phyloP scores from a whole-genome alignment of 345 rosid species.

The Eucalyptus urophylla region DNA sequence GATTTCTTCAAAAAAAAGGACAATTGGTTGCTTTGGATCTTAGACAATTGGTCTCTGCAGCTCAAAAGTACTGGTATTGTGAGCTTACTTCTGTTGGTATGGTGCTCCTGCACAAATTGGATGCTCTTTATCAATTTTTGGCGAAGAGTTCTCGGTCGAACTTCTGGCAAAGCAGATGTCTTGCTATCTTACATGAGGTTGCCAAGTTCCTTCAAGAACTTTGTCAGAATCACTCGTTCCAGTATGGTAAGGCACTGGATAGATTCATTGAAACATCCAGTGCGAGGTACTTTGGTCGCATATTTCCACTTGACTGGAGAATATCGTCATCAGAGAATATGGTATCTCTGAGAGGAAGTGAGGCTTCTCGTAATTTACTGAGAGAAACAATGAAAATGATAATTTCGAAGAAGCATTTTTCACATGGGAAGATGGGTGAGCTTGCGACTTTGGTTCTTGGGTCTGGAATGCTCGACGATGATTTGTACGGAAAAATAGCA shows the following conservation, averaged over 20 bases:
- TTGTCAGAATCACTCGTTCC: neutral
- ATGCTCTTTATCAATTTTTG: neutral
- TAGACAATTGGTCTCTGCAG: conserved; percentile 11
- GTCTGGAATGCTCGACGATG: neutral
- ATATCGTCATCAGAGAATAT: conserved; percentile 7
- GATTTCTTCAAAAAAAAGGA: neutral
- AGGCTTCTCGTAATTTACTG: conserved; percentile 1
- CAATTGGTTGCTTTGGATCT: conserved; percentile 1
- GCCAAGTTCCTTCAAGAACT: conserved; percentile 13
- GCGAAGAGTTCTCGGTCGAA: neutral
- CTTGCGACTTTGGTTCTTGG: conserved; percentile 24
- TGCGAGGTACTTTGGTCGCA: neutral
- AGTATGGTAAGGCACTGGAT: neutral
- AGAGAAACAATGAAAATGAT: neutral
- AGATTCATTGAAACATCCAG: too few species aligned
- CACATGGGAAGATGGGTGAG: conserved; percentile 22
- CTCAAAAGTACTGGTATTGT: conserved; percentile 12
- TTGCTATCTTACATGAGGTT: conserved; percentile 6
- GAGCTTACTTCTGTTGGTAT: conserved; percentile 22
- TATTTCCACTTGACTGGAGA: conserved; percentile 25
- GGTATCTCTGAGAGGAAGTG: conserved; percentile 19
- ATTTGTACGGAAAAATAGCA: neutral
- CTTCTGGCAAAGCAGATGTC: conserved; percentile 3
- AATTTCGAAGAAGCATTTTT: neutral
- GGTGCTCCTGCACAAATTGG: conserved; percentile 16